Conservation (phyloP, 805 yeast genomes). For the Scheffersomyces amazonensis region DNA sequence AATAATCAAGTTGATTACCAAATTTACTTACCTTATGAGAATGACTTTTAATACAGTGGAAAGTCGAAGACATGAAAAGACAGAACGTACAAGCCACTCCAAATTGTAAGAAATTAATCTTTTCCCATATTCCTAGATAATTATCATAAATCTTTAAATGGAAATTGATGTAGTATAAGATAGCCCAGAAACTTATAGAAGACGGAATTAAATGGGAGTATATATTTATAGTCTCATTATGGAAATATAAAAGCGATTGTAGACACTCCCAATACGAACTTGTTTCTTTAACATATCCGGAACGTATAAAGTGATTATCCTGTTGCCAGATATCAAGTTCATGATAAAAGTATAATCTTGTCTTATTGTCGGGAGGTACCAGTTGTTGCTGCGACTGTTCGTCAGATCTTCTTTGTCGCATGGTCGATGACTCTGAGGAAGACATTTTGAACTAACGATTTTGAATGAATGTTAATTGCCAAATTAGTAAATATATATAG, state of each 20-base stretch:
- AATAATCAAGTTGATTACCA: conserved; percentile 72
- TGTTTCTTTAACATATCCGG: conserved; percentile 65
- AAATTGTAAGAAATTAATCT: conserved; percentile 50
- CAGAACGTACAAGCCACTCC: conserved; percentile 58
- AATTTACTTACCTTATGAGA: conserved; percentile 50
- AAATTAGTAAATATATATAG: too few species aligned
- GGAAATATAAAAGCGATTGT: conserved; percentile 50
- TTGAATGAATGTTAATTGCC: too few species aligned
- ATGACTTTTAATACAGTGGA: conserved; percentile 68
- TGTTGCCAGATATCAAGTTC: conserved; percentile 72
- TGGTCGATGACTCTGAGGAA: too few species aligned
- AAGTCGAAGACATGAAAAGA: conserved; percentile 60
- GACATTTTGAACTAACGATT: too few species aligned
- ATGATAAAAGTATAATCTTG: conserved; percentile 36
- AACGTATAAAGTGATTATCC: conserved; percentile 64
- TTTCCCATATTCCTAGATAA: conserved; percentile 37
- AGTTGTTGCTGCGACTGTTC: too few species aligned
- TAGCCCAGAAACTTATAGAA: conserved; percentile 20
- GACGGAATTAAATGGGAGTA: conserved; percentile 61
- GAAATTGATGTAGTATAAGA: conserved; percentile 24
- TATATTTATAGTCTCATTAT: conserved; percentile 72
- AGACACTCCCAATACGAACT: conserved; percentile 44
- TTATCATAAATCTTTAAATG: conserved; percentile 20
- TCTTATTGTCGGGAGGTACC: too few species aligned
- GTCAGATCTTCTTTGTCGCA: conserved; percentile 3